Evolutionary conservation across 108 stramenopile species (phyloP).

Genomic region (Nitzschia inconspicua): DNA sequence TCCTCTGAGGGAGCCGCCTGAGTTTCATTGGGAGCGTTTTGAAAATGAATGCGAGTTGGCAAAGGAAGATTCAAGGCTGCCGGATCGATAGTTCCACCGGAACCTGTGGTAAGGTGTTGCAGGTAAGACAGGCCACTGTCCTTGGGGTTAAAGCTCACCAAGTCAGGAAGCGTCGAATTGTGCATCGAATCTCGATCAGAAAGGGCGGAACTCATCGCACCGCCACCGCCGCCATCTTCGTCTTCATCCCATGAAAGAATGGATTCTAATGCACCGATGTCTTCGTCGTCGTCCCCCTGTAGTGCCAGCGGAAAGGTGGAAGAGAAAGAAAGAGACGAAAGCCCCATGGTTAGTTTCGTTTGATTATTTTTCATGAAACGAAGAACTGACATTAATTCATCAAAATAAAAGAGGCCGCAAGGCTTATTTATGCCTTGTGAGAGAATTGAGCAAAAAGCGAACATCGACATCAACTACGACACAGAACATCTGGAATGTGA

Average conservation of each 20-base stretch:
- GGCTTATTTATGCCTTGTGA: too few species aligned
- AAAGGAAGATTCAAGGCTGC: slow-evolving; percentile 14
- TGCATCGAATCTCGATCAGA: slow-evolving; percentile 1
- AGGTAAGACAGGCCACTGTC: slow-evolving; percentile 18
- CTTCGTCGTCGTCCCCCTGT: slow-evolving; percentile 43
- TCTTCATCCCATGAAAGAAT: slow-evolving; percentile 66
- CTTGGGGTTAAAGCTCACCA: slow-evolving; percentile 24
- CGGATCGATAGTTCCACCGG: slow-evolving; percentile 8
- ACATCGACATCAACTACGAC: too few species aligned
- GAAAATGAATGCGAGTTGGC: slow-evolving; percentile 19
- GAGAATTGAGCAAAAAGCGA: too few species aligned
- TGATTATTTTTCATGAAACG: too few species aligned
- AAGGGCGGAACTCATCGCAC: not conserved
- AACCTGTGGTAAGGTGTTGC: slow-evolving; percentile 10
- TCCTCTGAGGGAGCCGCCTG: not conserved
- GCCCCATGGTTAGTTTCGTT: too few species aligned
- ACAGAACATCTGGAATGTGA: too few species aligned
- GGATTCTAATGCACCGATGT: slow-evolving; percentile 54
- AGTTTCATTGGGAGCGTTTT: not conserved
- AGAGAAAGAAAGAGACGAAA: too few species aligned
- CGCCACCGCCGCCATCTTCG: slow-evolving; percentile 31
- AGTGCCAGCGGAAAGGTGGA: too few species aligned
- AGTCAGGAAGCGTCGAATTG: slow-evolving; percentile 13
- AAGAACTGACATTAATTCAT: too few species aligned
- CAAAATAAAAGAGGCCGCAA: too few species aligned